These are phyloP conservation scores for Colletotrichum somersetense DNA, from an alignment of 2,329 filamentous ascomycete genomes.

Conservation along the genomic window DNA sequence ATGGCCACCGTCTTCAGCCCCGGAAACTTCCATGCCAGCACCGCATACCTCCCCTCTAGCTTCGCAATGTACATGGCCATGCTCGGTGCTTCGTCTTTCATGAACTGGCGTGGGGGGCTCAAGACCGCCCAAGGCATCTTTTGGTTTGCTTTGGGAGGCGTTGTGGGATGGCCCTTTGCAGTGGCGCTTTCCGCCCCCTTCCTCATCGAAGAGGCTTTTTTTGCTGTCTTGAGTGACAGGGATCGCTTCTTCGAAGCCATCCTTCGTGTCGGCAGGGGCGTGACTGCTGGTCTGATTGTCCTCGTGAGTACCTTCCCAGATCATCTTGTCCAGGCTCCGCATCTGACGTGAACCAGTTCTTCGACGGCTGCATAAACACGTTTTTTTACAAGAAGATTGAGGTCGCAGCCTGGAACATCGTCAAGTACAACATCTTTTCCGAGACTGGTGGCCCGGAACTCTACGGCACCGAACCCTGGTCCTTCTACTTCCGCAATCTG, in stretches of 20 bases:
- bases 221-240: slow-evolving; percentile 65
- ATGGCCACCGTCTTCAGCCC: slow-evolving; percentile 82
- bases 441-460: slow-evolving; percentile 86
- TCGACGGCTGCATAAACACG: slow-evolving; percentile 80
- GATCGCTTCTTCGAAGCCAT: slow-evolving; percentile 72
- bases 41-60: slow-evolving; percentile 89
- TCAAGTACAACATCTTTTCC: slow-evolving; percentile 95
- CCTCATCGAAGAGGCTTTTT: slow-evolving; percentile 79
- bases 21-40: slow-evolving; percentile 92
- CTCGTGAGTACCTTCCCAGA: slow-evolving; percentile 67
- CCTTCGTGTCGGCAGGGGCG: slow-evolving; percentile 75
- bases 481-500: slow-evolving; percentile 94
- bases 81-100: slow-evolving; percentile 87
- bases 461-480: slow-evolving; percentile 96
- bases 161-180: slow-evolving; percentile 96
- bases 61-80: slow-evolving; percentile 97
- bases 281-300: slow-evolving; percentile 74
- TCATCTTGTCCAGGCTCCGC: slow-evolving; percentile 20
- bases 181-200: slow-evolving; percentile 86
- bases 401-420: slow-evolving; percentile 90
- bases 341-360: slow-evolving; percentile 59
- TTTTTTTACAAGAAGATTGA: slow-evolving; percentile 87
- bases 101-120: slow-evolving; percentile 86
- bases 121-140: slow-evolving; percentile 87
- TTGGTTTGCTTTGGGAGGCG: slow-evolving; percentile 88